Evolutionary conservation across 495 filamentous ascomycete genomes (phyloP), one percentile per base, ranked within the genome.

Genomic region (Aspergillus campestris): DNA sequence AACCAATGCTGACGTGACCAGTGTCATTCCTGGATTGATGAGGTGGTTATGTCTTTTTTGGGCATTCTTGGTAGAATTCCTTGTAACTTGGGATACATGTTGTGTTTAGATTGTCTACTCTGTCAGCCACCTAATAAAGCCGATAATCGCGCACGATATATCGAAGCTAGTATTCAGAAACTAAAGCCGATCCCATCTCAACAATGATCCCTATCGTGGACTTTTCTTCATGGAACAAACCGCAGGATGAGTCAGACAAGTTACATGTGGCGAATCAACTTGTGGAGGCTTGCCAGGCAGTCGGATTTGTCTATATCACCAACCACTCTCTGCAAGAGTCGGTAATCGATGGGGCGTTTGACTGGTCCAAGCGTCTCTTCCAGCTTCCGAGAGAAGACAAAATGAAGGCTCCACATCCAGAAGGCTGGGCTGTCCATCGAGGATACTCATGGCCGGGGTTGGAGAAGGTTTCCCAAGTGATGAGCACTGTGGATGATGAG

Each of bases 371-470:
- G 37, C 53, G 58, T 27, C 64, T 79, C 44, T 77, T 74, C 47
- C 59, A 65, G 24, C 58, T 79, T 10, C 58, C 66, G 3, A 50
- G 56, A 28, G 64, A 67, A 6, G 64, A 65, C 12, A 79, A 78
- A 44, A 62, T 70, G 52, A 65, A 74, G 35, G 80, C 79, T 11
- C 80, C 79, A 12, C 81, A 84, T 60, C 82, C 82, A 4, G 69
- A 72, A 34, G 76, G 77, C 42, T 66, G 67, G 56, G 60, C 58
- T 5, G 60, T 70, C 14, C 81, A 85, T 54, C 70, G 82, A 35
- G 81, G 82, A 8, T 86, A 85, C 56, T 84, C 80, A 2, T 77
- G 75, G 64, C 73, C 77, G 0, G 79, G 80, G 6, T 58, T 79
- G 32, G 81, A 86, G 59, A 85, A 84, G 51, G 78, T 85, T 6